phyloP scores from a whole-genome alignment of 169 alveolate species.

The Cryptosporidium felis region DNA sequence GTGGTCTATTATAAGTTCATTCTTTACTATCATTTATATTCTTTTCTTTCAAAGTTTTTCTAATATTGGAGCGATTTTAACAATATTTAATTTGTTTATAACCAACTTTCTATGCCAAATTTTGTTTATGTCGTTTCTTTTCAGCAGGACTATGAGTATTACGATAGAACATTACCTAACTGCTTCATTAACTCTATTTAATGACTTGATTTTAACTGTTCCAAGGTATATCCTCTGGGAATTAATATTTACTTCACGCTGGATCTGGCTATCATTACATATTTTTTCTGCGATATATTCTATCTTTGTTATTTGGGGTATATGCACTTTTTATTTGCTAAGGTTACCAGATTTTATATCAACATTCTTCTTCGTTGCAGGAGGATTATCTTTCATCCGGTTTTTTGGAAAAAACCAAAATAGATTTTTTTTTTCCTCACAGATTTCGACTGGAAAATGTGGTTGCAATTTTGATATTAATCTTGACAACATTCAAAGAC shows the following conservation, averaged over 20 bases:
- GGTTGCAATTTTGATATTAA: not conserved
- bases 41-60: not conserved
- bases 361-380: conserved; percentile 27
- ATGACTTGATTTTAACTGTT: conserved; percentile 20
- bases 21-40: not conserved
- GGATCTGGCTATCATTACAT: conserved; percentile 60
- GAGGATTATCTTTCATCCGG: conserved; percentile 45
- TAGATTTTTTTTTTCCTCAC: conserved; percentile 12
- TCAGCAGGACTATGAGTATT: conserved; percentile 42
- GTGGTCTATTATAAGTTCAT: conserved; percentile 31
- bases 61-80: not conserved
- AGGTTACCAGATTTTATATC: not conserved
- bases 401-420: conserved; percentile 63
- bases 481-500: not conserved
- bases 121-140: not conserved
- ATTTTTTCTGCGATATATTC: conserved; percentile 41
- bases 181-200: conserved; percentile 37
- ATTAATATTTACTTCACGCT: conserved; percentile 55
- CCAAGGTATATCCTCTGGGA: conserved; percentile 70
- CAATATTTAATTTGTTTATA: not conserved
- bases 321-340: conserved; percentile 19
- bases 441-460: not conserved
- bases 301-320: conserved; percentile 2
- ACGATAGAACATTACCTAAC: conserved; percentile 49
- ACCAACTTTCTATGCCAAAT: not conserved